A percentile compares a stretch with the other conserved stretches of the same genome.
These are phyloP conservation scores for Tephrocybe rancida DNA, from an alignment of 768 basidiomycete genomes.

Conservation along the genomic window DNA sequence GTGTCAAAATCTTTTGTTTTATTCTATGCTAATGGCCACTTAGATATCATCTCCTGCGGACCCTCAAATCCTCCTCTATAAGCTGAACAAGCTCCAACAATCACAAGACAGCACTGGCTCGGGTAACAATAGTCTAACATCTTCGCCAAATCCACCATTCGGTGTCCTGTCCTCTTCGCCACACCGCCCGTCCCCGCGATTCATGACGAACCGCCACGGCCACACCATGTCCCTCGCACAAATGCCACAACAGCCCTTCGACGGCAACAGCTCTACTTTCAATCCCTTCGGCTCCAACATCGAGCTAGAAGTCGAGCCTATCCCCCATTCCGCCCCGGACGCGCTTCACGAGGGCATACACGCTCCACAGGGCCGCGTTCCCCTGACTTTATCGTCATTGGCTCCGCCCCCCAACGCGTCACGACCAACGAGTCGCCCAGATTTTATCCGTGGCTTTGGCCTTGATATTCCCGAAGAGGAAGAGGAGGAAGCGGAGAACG, in stretches of 20 bases:
- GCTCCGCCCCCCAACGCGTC: conserved; percentile 44
- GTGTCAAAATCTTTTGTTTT: conserved; percentile 18
- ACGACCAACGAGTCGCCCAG: conserved; percentile 58
- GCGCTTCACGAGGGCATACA: conserved; percentile 34
- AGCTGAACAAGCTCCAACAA: conserved; percentile 83
- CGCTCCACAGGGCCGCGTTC: conserved; percentile 60
- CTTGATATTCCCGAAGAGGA: conserved; percentile 78
- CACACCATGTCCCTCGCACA: conserved; percentile 77
- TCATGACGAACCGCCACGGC: conserved; percentile 59
- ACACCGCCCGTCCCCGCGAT: conserved; percentile 33
- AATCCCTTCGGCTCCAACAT: conserved; percentile 70
- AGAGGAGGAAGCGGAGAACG: conserved; percentile 52
- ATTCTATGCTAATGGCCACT: neutral
- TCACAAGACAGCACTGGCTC: conserved; percentile 56
- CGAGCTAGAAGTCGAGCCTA: conserved; percentile 38
- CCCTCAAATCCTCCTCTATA: conserved; percentile 78
- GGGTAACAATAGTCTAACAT: conserved; percentile 48
- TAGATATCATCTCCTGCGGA: conserved; percentile 93
- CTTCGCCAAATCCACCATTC: conserved; percentile 68
- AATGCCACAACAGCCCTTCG: conserved; percentile 45
- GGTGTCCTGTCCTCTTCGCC: conserved; percentile 54
- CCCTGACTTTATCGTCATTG: conserved; percentile 45
- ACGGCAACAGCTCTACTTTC: conserved; percentile 35
- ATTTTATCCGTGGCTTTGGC: conserved; percentile 81
- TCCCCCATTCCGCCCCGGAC: conserved; percentile 24